Evolutionary conservation across 2,329 filamentous ascomycete species (phyloP).

Genomic region (Tolypocladium tundrense): DNA sequence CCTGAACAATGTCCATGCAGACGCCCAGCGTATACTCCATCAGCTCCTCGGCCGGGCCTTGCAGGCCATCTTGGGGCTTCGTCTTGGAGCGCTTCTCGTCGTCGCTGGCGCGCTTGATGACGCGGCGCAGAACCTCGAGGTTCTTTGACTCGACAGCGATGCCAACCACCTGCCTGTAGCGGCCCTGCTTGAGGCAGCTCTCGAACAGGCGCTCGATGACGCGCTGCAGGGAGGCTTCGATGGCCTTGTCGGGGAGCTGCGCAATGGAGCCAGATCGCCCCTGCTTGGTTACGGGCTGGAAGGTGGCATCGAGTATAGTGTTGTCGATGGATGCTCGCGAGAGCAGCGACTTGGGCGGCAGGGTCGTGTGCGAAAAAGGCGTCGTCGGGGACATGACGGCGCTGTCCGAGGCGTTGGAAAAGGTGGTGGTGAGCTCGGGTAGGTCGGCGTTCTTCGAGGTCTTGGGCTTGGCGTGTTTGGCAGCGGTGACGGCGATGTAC

Average conservation of each 20-base stretch:
- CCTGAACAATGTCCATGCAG: slow-evolving; percentile 96
- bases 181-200: slow-evolving; percentile 72
- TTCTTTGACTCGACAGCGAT: slow-evolving; percentile 94
- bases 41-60: slow-evolving; percentile 70
- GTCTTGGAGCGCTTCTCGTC: slow-evolving; percentile 64
- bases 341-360: slow-evolving; percentile 91
- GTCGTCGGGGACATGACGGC: slow-evolving; percentile 79
- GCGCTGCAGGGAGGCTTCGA: slow-evolving; percentile 68
- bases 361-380: slow-evolving; percentile 85
- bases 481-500: slow-evolving; percentile 69
- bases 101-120: slow-evolving; percentile 81
- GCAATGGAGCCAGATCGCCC: slow-evolving; percentile 51
- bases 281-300: slow-evolving; percentile 42
- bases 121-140: slow-evolving; percentile 72
- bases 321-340: slow-evolving; percentile 66
- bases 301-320: slow-evolving; percentile 48
- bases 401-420: slow-evolving; percentile 58
- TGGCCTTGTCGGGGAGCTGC: slow-evolving; percentile 55
- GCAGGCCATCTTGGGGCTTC: slow-evolving; percentile 36
- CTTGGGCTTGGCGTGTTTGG: slow-evolving; percentile 36
- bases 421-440: slow-evolving; percentile 71
- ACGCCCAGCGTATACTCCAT: slow-evolving; percentile 96
- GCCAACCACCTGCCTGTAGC: slow-evolving; percentile 91
- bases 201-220: slow-evolving; percentile 88
- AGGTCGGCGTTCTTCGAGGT: slow-evolving; percentile 36